A percentile compares a stretch with the other conserved stretches of the same genome.
Conservation (phyloP, 2,329 filamentous ascomycete species). For the Trichoderma atrobrunneum region DNA sequence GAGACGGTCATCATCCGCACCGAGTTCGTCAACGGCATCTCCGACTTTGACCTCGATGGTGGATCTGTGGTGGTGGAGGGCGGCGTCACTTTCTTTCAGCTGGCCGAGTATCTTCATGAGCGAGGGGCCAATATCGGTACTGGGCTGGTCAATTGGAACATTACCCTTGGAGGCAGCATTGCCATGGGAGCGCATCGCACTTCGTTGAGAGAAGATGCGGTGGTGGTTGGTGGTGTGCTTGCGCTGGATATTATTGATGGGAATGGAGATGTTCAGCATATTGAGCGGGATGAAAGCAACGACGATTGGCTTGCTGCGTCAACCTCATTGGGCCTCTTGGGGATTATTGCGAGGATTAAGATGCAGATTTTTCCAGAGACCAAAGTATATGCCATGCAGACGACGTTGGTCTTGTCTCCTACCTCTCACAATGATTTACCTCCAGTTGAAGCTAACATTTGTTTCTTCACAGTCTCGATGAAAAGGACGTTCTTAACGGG, state of each 20-base stretch:
- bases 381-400: constrained; percentile 50
- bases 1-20: constrained; percentile 48
- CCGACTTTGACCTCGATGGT: constrained; percentile 41
- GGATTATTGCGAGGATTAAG: constrained; percentile 47
- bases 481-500: constrained; percentile 47
- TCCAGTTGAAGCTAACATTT: not conserved
- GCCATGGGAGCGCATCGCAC: constrained; percentile 53
- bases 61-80: constrained; percentile 49
- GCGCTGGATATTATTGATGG: constrained; percentile 51
- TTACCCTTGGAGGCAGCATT: constrained; percentile 48
- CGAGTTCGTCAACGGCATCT: constrained; percentile 44
- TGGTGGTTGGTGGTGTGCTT: constrained; percentile 48
- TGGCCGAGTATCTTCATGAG: constrained; percentile 49
- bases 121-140: constrained; percentile 47
- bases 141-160: constrained; percentile 54
- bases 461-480: constrained; percentile 36
- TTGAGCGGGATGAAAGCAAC: constrained; percentile 41
- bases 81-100: constrained; percentile 51
- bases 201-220: constrained; percentile 47
- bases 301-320: constrained; percentile 52
- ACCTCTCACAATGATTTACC: not conserved
- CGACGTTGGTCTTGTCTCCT: constrained; percentile 38
- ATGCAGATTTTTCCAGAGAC: constrained; percentile 50
- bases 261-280: constrained; percentile 40
- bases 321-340: constrained; percentile 48